phyloP scores from a whole-genome alignment of 306 rosid genomes.

The Castanea sativa region DNA sequence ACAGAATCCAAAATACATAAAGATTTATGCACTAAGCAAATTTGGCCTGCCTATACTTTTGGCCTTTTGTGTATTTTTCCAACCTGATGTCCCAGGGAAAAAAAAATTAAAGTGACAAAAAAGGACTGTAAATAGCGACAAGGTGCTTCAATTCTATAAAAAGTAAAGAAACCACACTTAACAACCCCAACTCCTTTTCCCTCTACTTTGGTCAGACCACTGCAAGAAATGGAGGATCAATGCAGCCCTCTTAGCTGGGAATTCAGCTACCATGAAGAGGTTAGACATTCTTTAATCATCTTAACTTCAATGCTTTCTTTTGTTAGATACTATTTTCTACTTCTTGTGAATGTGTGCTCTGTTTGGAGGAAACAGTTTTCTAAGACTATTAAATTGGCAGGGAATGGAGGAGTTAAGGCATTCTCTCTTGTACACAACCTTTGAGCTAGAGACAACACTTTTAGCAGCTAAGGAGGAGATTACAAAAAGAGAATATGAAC shows the following conservation, averaged over 20 bases:
- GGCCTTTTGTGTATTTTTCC: constrained; percentile 44
- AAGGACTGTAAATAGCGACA: constrained; percentile 21
- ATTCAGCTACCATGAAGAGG: constrained; percentile 60
- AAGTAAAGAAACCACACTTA: constrained; percentile 29
- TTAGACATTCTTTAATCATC: background rate
- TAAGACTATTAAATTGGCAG: constrained; percentile 36
- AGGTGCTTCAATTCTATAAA: constrained; percentile 31
- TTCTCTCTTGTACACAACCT: constrained; percentile 56
- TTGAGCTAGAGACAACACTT: constrained; percentile 76
- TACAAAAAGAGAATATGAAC: constrained; percentile 57
- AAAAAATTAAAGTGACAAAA: constrained; percentile 20
- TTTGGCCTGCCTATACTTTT: constrained; percentile 39
- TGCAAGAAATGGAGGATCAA: constrained; percentile 60
- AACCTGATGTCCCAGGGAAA: constrained; percentile 36
- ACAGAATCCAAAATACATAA: constrained; percentile 26
- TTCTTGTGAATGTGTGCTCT: background rate
- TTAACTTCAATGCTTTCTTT: background rate
- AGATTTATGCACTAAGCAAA: constrained; percentile 30
- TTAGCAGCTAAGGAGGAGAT: constrained; percentile 69
- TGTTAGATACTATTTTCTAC: background rate
- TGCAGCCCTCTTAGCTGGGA: constrained; percentile 66
- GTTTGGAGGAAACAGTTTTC: constrained; percentile 5
- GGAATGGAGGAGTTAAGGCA: constrained; percentile 59
- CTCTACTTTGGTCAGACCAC: background rate
- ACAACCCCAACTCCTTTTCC: constrained; percentile 13